These are phyloP conservation scores for Fusarium bactridioides DNA, from an alignment of 2,329 filamentous ascomycete genomes.

Conservation along the genomic window DNA sequence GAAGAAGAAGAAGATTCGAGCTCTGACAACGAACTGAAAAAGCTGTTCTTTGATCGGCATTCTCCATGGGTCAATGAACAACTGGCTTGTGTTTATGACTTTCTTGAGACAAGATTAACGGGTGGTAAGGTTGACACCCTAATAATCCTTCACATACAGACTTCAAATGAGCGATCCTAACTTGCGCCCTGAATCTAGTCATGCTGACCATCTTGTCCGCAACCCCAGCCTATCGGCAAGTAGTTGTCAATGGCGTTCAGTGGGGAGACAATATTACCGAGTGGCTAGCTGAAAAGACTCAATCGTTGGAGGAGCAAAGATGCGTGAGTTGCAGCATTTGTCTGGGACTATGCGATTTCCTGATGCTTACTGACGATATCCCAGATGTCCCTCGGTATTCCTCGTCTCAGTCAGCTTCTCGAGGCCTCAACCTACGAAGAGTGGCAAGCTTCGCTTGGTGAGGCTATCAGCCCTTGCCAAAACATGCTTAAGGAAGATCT, in stretches of 20 bases:
- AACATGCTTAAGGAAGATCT: constrained; percentile 30
- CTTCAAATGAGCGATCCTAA: not conserved
- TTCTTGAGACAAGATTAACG: constrained; percentile 31
- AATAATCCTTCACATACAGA: no score
- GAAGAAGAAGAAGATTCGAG: not conserved
- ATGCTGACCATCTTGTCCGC: constrained; percentile 33
- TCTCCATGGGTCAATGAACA: constrained; percentile 39
- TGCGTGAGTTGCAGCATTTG: constrained; percentile 13
- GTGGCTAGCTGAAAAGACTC: constrained; percentile 26
- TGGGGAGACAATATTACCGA: constrained; percentile 34
- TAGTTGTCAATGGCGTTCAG: constrained; percentile 31
- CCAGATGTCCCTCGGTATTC: constrained; percentile 30
- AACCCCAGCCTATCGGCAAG: constrained; percentile 32
- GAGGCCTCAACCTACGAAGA: constrained; percentile 26
- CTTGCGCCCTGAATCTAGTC: constrained; percentile 9
- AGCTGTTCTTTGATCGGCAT: constrained; percentile 32
- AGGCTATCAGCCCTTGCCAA: constrained; percentile 1
- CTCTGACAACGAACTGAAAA: constrained; percentile 13
- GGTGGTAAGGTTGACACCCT: constrained; percentile 17
- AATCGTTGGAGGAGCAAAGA: constrained; percentile 33
- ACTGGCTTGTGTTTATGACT: constrained; percentile 32
- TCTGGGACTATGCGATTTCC: no score
- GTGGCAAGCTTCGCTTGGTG: constrained; percentile 24
- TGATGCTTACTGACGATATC: not conserved
- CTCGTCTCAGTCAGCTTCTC: constrained; percentile 20